Conservation (phyloP, 1,139 yeast genomes). For the Yamadazyma spencermartinsiae region DNA sequence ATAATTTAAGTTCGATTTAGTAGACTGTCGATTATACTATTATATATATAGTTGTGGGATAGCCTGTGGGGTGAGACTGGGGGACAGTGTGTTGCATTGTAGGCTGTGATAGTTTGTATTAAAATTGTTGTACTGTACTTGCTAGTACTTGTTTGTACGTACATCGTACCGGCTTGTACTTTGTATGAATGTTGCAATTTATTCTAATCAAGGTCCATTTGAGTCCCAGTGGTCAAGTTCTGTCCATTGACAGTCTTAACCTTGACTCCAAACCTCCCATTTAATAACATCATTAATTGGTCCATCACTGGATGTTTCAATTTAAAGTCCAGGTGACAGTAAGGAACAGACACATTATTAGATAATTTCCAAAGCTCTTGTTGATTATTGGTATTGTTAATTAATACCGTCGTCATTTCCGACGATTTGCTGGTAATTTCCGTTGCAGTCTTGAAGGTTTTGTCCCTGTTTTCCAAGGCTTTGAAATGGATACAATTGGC, state of each 20-base stretch:
- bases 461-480: conserved; percentile 55
- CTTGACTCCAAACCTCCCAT: conserved; percentile 64
- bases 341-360: conserved; percentile 67
- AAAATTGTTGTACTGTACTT: no score
- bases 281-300: conserved; percentile 60
- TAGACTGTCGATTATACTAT: no score
- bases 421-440: conserved; percentile 60
- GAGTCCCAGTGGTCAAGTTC: conserved; percentile 15
- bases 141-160: no score
- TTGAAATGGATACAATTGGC: conserved; percentile 52
- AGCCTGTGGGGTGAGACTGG: no score
- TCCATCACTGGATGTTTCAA: conserved; percentile 46
- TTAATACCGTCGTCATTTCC: conserved; percentile 67
- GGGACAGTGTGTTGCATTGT: no score
- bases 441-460: conserved; percentile 56
- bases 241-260: conserved; percentile 59
- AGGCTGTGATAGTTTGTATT: no score
- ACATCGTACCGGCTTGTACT: neutral
- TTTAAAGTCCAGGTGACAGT: conserved; percentile 78
- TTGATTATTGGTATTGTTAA: conserved; percentile 22
- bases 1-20: no score
- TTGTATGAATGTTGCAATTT: neutral
- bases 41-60: no score
- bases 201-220: conserved; percentile 18
- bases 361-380: conserved; percentile 70